phyloP scores from a whole-genome alignment of 352 stramenopile genomes.

The Globisporangium echinulatum region DNA sequence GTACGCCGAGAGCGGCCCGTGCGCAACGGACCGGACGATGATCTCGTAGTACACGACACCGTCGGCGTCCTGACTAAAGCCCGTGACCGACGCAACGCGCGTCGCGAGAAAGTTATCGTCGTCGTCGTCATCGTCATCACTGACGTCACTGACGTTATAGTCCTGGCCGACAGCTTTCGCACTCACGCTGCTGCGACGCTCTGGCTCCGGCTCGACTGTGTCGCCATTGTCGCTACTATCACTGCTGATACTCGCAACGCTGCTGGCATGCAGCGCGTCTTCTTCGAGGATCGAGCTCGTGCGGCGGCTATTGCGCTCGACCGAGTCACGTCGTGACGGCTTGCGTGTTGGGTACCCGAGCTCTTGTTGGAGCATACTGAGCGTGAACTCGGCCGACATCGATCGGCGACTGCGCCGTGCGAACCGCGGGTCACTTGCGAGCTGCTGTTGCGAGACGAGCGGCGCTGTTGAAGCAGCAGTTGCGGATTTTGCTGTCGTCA shows the following conservation, averaged over 20 bases:
- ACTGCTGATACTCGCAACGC: too few relatives aligned
- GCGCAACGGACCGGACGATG: conserved; percentile 48
- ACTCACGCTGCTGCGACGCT: background rate
- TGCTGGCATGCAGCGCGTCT: conserved; percentile 6
- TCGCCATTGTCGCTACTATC: too few relatives aligned
- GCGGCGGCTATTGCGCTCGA: conserved; percentile 22
- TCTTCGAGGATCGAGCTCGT: conserved; percentile 32
- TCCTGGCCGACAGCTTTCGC: background rate
- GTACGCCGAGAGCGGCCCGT: conserved; percentile 70
- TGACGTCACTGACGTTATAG: conserved; percentile 6
- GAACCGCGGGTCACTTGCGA: conserved; percentile 6
- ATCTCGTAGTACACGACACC: conserved; percentile 79
- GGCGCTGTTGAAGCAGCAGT: background rate
- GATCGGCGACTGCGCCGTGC: conserved; percentile 27
- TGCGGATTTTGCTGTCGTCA: background rate
- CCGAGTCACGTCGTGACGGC: conserved; percentile 10
- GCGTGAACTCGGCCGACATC: conserved; percentile 48
- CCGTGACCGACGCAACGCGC: conserved; percentile 55
- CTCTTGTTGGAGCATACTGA: conserved; percentile 66
- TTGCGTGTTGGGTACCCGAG: conserved; percentile 58
- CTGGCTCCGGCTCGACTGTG: background rate
- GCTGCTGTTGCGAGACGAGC: conserved; percentile 1
- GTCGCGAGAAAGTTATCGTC: conserved; percentile 70
- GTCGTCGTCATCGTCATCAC: conserved; percentile 10
- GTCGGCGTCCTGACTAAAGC: conserved; percentile 68